Base-by-base conservation (phyloP, 768 basidiomycete species). In the Dentipellis sp. region DNA sequence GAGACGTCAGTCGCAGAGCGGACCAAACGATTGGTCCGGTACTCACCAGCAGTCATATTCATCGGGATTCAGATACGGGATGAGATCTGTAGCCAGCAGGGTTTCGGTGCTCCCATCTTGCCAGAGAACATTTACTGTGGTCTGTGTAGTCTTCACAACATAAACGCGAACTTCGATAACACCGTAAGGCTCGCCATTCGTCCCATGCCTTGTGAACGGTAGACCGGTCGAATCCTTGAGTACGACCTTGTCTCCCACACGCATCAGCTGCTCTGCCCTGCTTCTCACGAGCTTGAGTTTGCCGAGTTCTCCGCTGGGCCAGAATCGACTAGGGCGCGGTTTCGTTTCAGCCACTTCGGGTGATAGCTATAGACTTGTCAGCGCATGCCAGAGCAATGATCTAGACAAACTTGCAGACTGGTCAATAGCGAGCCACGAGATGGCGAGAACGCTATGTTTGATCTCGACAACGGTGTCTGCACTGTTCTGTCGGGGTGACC, bases 1-100 rank as follows among this genome's bases (percentile, higher is more conserved):
- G 21, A 47, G 8, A 36, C 42, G 40, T 42, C 4, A 42, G 40
- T 42, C 40, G 19, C 4, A 29, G 29, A 6, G 29, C 29, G n/a
- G 11, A 42, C 10, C 40, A 10, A 11, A 17, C 16, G 1, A 29
- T 36, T 39, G 29, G 6, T 29, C 29, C 6, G 29, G 38, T 23
- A 68, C 84, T 64, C 61, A 89, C 88, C 89, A 94, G 68, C 86
- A 91, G 66, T 92, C 94, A 67, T 89, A 91, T 70, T 97, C 94
- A 67, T 95, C 94, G 10, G 91, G 81, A 58, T 91, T 91, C 52
- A 87, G 67, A 66, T 94, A 88, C 3, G 91, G 92, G 45, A 94
- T 82, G 17, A 94, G 71, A 19, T 83, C 77, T 10, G 75, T 79
- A 21, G 90, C 78, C 47, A 71, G 75, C 39, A 86, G 54, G 2